Evolutionary conservation across 2,329 filamentous ascomycete species (phyloP), one percentile per base, ranked within the genome.

Genomic region (Colletotrichum sublineola): DNA sequence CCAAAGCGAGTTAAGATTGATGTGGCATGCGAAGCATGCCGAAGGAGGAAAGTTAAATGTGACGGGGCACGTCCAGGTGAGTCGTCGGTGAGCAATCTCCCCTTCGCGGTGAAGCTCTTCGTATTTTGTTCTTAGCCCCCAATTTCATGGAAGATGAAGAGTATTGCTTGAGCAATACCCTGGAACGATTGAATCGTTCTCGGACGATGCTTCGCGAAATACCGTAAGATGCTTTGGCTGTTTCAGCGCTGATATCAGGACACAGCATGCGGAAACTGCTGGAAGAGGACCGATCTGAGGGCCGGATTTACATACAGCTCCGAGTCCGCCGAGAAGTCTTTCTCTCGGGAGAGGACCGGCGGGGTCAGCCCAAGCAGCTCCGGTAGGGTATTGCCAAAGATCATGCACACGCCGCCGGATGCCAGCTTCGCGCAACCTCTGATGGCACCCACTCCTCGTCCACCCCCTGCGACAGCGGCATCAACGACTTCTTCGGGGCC

Each of bases 1-100:
- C 75, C 74, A 44, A 85, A 85, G 72, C 78, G 83, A n/a, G 79
- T 83, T 65, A 85, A 85, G 72, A 83, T 85, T 33, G 79, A 83
- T 42, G 78, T 84, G 12, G 84, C 84, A 3, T 86, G 84, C 70
- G 80, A 85, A 61, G 80, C 79, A 6, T 85, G 84, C 71, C 80
- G 84, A 14, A 73, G 74, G 5, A 81, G 80, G 66, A 85, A 86
- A 75, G 78, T 84, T 56, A 82, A 82, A 60, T 85, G 83, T 52
- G 83, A 85, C 68, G 83, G 83, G 48, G 75, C 77, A 18, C 80
- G 82, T 44, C 81, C 82, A 71, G 78, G 82, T 82, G 74, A 73
- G 78, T 74, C 18, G 5, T 61, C 53, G 44, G 65, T 44, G 62
- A 58, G 14, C 48, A 31, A 20, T 60, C 14, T 40, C 15, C 24